Evolutionary conservation across 2,329 filamentous ascomycete species (phyloP), one percentile per base, ranked within the genome.

Genomic region (Atkinsonella texensis): DNA sequence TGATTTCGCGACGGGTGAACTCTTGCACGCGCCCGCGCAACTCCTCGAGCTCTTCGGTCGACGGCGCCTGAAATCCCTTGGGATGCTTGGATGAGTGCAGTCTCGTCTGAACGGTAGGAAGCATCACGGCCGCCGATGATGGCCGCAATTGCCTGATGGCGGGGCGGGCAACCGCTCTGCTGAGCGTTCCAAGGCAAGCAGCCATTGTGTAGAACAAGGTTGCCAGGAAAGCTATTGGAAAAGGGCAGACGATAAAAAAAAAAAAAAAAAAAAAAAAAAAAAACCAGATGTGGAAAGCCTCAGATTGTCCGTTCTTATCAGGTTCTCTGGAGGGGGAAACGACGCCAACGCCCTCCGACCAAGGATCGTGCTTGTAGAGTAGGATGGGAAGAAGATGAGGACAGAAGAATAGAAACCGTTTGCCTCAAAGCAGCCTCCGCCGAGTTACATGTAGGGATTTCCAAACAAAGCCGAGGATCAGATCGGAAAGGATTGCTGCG

Each of bases 1-100:
- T 73, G 52, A 97, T 90, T 68, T 96, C 89, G 61, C 91, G 82
- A 54, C 87, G 82, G 20, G 87, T 83, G 62, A 98, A 98, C 52
- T 96, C 90, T 60, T 89, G 87, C 31, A 94, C 89, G 28, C 85
- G 76, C 62, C 90, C 87, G 53, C 89, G 81, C 54, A 95, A 74
- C 70, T 95, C 89, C 20, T 83, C 70, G 8, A 95, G 76, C 52
- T 95, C 89, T 53, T 83, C 76, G 44, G 79, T 71, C 1, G 84
- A 76, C 0, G 89, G 89, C 11, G 84, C 73, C 52, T 72, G 71
- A 68, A 89, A 89, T 62, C 77, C 80, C 57, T 74, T 65, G 23
- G 79, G 78, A 61, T 81, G 79, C 56, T 79, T 80, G 52, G 72
- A 72, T 15, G 88, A 89, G 53, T 64, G 68, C 51, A 62, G 63